Base-by-base conservation (phyloP, 495 filamentous ascomycete genomes). In the Cenococcum geophilum region DNA sequence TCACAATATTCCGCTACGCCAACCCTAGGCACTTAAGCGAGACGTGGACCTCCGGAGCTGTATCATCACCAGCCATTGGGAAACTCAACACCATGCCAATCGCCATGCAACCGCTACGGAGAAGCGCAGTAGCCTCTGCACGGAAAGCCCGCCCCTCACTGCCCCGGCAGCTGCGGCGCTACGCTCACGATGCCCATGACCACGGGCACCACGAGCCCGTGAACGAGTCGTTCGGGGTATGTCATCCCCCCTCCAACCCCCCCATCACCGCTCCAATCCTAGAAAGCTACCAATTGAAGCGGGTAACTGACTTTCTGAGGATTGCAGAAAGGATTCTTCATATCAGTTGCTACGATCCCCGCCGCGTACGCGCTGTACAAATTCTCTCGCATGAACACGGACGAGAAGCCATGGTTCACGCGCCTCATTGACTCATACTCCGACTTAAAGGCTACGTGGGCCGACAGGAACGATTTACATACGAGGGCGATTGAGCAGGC, bases 401-500 rank as follows among this genome's bases (percentile, higher is more conserved):
- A 76, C 62, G 76, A 77, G 35, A 69, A 76, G 57, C 79, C 84
- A 11, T 76, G 71, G 55, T 72, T 89, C 52, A 80, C 85, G 20
- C 76, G 77, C 58, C 68, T 82, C 58, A 86, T 91, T 67, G 67
- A 72, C 51, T 59, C 65, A 9, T 89, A 81, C 66, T 68, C 71
- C 20, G 59, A 75, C 36, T 73, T 71, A 42, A 65, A 73, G 34
- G 74, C 85, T 62, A 65, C 77, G 3, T 86, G 79, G 71, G 80
- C 80, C 66, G 72, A 80, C 65, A 76, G 81, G 53, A 89, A 88
- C 68, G 76, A 77, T 25, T 68, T 86, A 58, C 88, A 86, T 69
- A 85, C 83, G 5, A 73, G 72, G 36, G 79, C 82, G 66, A 71
- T 89, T 54, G 86, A 90, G 77, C 84, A 85, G 74, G 88, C 87